Evolutionary conservation across 768 basidiomycete species (phyloP).

Genomic region (Tulasnella sp.): DNA sequence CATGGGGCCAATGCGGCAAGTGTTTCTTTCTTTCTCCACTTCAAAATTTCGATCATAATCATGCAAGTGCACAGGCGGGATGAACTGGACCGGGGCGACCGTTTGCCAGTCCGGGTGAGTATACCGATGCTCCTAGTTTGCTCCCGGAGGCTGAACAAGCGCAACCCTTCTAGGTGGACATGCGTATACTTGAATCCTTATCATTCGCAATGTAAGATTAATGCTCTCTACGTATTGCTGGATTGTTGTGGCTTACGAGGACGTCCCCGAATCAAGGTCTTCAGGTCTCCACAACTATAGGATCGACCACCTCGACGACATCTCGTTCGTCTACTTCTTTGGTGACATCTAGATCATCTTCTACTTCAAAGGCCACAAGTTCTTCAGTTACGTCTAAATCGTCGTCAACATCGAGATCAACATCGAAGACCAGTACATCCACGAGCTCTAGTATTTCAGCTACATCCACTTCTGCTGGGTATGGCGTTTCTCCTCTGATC

Average conservation of each 20-base stretch:
- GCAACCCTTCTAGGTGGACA: not conserved
- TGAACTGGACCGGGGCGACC: constrained; percentile 27
- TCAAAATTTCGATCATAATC: not conserved
- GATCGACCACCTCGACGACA: constrained; percentile 11
- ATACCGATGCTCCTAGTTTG: not conserved
- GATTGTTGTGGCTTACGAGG: not conserved
- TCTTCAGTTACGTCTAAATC: not conserved
- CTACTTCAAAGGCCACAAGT: not conserved
- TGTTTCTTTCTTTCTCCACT: too few relatives aligned
- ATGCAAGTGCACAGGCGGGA: constrained; percentile 21
- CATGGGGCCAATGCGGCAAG: not conserved
- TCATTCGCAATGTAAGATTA: not conserved
- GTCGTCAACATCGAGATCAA: not conserved
- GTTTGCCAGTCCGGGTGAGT: constrained; percentile 26
- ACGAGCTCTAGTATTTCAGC: constrained; percentile 16
- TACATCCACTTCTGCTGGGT: constrained; percentile 21
- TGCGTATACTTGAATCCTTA: constrained; percentile 2
- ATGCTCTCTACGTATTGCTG: not conserved
- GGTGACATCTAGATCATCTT: not conserved
- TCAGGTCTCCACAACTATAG: constrained; percentile 5
- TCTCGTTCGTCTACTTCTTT: not conserved
- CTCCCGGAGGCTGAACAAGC: not conserved
- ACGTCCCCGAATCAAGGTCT: too few relatives aligned
- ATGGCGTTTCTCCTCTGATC: not conserved
- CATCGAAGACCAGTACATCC: not conserved